phyloP scores from a whole-genome alignment of 306 rosid species.

The Potentilla sterilis region DNA sequence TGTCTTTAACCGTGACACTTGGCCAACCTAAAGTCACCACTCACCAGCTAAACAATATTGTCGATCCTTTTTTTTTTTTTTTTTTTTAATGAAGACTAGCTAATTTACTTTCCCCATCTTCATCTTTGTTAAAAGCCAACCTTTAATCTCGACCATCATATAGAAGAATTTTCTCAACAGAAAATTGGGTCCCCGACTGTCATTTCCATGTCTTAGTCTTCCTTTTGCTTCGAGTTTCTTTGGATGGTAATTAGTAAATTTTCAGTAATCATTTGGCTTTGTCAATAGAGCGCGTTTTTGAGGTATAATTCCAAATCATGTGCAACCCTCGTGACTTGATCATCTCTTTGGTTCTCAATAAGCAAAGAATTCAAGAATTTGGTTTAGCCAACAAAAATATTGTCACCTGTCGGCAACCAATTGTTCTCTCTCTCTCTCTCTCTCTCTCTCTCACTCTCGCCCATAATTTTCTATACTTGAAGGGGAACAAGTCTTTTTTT shows the following conservation, averaged over 20 bases:
- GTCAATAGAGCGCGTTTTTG: slow-evolving; percentile 42
- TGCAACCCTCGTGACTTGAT: slow-evolving; percentile 50
- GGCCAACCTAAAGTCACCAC: slow-evolving; percentile 12
- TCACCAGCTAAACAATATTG: neutral
- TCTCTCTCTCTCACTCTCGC: too few relatives aligned
- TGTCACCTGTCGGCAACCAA: slow-evolving; percentile 49
- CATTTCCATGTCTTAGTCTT: neutral
- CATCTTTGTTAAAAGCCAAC: slow-evolving; percentile 12
- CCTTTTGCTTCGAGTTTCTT: neutral
- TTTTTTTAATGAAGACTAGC: neutral
- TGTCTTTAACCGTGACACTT: neutral
- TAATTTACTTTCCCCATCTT: slow-evolving; percentile 20
- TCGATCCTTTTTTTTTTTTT: too few relatives aligned
- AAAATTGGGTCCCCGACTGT: slow-evolving; percentile 7
- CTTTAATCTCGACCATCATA: slow-evolving; percentile 2
- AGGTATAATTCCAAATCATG: slow-evolving; percentile 34
- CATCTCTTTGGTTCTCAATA: neutral
- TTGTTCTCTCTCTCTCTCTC: slow-evolving; percentile 8
- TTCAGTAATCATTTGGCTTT: slow-evolving; percentile 18
- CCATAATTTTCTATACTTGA: slow-evolving; percentile 34
- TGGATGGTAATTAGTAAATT: neutral
- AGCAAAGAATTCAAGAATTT: neutral
- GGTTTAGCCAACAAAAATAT: slow-evolving; percentile 17
- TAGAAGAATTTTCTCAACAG: slow-evolving; percentile 4
- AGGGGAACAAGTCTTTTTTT: slow-evolving; percentile 36